Evolutionary conservation across 176 grass and related monocot species (phyloP), one percentile per base, ranked within the genome.

Genomic region (Saccharum officinarum): DNA sequence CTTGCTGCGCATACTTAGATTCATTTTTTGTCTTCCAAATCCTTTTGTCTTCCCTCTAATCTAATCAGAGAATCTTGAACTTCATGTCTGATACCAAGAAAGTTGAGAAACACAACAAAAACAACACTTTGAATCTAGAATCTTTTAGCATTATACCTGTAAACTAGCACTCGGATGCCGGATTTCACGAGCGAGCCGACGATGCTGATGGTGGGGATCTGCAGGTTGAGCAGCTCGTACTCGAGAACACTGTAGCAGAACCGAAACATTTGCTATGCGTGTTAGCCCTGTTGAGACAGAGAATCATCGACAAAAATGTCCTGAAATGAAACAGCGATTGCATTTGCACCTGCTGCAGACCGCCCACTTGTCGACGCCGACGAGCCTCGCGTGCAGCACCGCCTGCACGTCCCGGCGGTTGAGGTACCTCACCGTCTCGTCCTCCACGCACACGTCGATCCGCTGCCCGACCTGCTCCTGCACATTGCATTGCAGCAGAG

Each of bases 381-480:
- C 86, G 42, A 99, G 97, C 72, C 84, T 80, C 1, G 92, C 92
- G 84, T 96, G 91, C 23, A 99, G 69, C 23, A 86, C 89, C 38
- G 93, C 82, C 88, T 96, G 88, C 3, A 99, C 97, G 80, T 96
- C 97, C 73, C 87, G 92, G 70, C 92, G 80, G 84, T 99, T 99
- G 52, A 99, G 86, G 68, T 99, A 99, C 62, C 92, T 91, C 75
- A 96, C 90, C 8, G 93, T 99, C 90, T 99, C 93, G 18, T 99
- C 97, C 85, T 99, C 97, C 38, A 99, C 94, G 78, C 97, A 99
- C 0, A 99, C 97, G 63, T 99, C 97, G 9, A 99, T 94, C 6
- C 75, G 86, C 71, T 94, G 84, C 18, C 88, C 81, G 10, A 89
- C 84, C 83, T 92, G 91, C 89, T 87, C 80, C 70, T 76, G 57